Base-by-base conservation (phyloP, 2,329 filamentous ascomycete genomes). In the Colletotrichum theobromicola region DNA sequence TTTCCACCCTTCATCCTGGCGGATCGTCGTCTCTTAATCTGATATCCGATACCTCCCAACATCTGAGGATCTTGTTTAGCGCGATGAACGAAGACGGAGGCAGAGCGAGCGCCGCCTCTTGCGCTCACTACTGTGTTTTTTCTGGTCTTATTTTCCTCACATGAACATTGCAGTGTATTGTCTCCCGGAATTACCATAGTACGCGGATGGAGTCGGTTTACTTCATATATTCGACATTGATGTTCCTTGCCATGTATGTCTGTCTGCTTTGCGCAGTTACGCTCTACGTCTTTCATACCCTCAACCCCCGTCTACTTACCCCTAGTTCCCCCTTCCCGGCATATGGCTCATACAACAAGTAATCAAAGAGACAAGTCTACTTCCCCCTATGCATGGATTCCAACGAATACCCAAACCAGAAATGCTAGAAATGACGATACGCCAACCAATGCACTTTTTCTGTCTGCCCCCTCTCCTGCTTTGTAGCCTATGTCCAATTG, bases 361-460 rank as follows among this genome's bases (percentile, higher is more conserved):
- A 21, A n/a, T 5, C 42, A 4, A n/a, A n/a, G n/a, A 15, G 24
- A 42, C 34, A 34, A 34, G 21, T 63, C 32, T 26, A 42, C 32
- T 32, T 2, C 0, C 16, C 4, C 4, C 61, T 4, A 37, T 28
- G 21, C 24, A 50, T 26, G 50, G 37, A 18, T n/a, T 28, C 64
- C 26, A 50, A 58, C 32, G 46, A 18, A 26, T 58, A 57, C 42
- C 61, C 28, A 30, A 34, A 35, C 28, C 30, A n/a, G 32, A 13
- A 28, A 68, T 63, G 70, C 65, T 55, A 66, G 15, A 66, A 26
- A 73, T n/a, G 34, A 65, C 9, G n/a, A 24, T 72, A 26, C 71
- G 60, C 71, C 61, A 24, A 4, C 53, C 53, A 21, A 74, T 74
- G 67, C 71, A 62, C 46, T 35, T 70, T 74, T 70, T 42, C n/a